Base-by-base conservation (phyloP, 148 eudicot species). In the Rhododendron vialii region DNA sequence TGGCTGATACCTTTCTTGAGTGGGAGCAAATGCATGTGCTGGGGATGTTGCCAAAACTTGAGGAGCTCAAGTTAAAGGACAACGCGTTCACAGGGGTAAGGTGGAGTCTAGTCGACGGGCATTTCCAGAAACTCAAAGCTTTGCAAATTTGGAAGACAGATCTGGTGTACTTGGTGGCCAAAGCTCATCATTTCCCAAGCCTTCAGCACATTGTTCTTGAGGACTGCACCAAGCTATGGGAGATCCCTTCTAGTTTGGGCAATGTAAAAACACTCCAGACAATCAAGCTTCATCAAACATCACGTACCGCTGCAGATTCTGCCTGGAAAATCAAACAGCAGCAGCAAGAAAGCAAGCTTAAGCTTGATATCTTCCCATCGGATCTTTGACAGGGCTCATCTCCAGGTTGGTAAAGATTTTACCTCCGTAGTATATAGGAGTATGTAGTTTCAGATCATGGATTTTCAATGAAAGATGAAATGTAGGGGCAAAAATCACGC, bases 321-420 rank as follows among this genome's bases (percentile, higher is more conserved):
- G 85, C 85, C n/a, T 33, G n/a, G 85, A 5, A 15, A 84, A 84
- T 84, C 67, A 61, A 28, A 50, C 30, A 71, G 13, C 78, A 83
- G 43, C 77, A 28, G 15, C 35, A 71, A n/a, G 26, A 47, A 20
- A 18, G 9, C 61, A 11, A 15, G 10, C 38, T 84, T 4, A 71
- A 84, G 86, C 65, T 84, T 45, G 18, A 17, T 5, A 33, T 84
- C 47, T 74, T 69, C 10, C 86, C 86, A 50, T 22, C 81, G 38
- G 86, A 84, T 22, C 43, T 33, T 15, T 35, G n/a, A 75, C 24
- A 14, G 0, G 28, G 2, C 99, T 10, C 87, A 98, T 74, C 98
- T 97, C 86, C 98, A 95, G 84, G 94, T 97, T 6, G 96, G 99
- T 67, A 67, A 67, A 67, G 30, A 67, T 26, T 67, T 67, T n/a